A percentile compares a stretch with the other conserved stretches of the same genome.
Evolutionary conservation across 768 basidiomycete genomes (phyloP).

Genomic region (Pisolithus microcarpus): DNA sequence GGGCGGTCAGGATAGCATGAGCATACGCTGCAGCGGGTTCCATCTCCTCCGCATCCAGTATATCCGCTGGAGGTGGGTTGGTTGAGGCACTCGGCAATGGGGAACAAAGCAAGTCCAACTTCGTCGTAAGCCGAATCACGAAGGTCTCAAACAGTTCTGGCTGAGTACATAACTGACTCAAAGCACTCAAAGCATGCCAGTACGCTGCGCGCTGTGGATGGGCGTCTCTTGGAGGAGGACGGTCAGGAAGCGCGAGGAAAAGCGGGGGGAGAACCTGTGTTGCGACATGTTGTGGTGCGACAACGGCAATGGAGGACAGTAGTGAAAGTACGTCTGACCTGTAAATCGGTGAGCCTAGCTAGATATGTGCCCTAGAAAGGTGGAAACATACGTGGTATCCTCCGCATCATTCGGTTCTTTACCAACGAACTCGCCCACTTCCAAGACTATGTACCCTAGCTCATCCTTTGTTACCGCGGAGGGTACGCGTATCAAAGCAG

Average conservation of each 20-base stretch:
- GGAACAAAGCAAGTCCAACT: slow-evolving; percentile 64
- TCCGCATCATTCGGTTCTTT: slow-evolving; percentile 44
- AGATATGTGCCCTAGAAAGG: neutral
- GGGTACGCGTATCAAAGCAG: slow-evolving; percentile 57
- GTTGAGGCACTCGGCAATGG: slow-evolving; percentile 17
- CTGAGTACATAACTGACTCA: slow-evolving; percentile 67
- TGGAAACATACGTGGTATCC: slow-evolving; percentile 40
- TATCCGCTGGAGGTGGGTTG: neutral
- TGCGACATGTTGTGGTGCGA: slow-evolving; percentile 58
- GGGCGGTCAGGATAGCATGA: slow-evolving; percentile 69
- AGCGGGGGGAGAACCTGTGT: slow-evolving; percentile 75
- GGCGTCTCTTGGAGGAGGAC: slow-evolving; percentile 49
- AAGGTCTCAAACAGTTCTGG: slow-evolving; percentile 79
- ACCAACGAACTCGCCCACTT: slow-evolving; percentile 58
- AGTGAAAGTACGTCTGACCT: slow-evolving; percentile 59
- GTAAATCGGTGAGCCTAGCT: slow-evolving; percentile 4
- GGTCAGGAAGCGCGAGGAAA: slow-evolving; percentile 67
- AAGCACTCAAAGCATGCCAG: slow-evolving; percentile 59
- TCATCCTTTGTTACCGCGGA: slow-evolving; percentile 65
- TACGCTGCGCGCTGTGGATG: slow-evolving; percentile 50
- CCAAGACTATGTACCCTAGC: slow-evolving; percentile 70
- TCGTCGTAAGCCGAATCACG: slow-evolving; percentile 66
- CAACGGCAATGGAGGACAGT: slow-evolving; percentile 52
- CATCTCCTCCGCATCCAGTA: slow-evolving; percentile 25
- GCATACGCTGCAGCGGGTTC: slow-evolving; percentile 78